These are phyloP conservation scores for Pythium grandisporangium DNA, from an alignment of 352 stramenopile species.

Conservation along the genomic window DNA sequence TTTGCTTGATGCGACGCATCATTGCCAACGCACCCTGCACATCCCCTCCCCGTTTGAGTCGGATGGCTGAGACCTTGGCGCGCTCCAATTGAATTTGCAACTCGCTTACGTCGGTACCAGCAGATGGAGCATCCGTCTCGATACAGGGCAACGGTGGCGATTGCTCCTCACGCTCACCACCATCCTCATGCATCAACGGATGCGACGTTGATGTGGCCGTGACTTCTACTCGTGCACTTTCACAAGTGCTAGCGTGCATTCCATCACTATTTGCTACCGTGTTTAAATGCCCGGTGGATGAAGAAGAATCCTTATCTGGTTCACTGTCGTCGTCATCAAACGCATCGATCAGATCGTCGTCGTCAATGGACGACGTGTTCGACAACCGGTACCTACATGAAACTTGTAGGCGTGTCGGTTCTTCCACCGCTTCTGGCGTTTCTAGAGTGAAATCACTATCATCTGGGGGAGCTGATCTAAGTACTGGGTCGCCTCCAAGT, in stretches of 20 bases:
- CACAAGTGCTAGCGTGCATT: no score
- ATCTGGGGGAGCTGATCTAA: neutral
- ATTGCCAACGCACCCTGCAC: slow-evolving; percentile 46
- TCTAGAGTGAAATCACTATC: no score
- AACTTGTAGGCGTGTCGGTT: neutral
- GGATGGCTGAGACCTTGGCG: slow-evolving; percentile 28
- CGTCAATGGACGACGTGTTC: slow-evolving; percentile 20
- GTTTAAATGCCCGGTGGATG: no score
- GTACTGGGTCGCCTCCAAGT: slow-evolving; percentile 18
- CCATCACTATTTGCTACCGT: no score
- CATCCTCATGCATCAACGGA: no score
- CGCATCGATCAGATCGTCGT: slow-evolving; percentile 56
- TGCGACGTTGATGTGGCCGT: no score
- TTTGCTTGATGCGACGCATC: slow-evolving; percentile 64
- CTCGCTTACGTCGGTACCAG: slow-evolving; percentile 12
- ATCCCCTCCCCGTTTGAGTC: slow-evolving; percentile 45
- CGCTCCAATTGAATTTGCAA: slow-evolving; percentile 33
- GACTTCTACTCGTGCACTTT: no score
- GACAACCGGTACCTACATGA: neutral
- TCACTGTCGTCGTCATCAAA: slow-evolving; percentile 54
- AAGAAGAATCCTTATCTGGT: no score
- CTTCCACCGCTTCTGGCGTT: neutral
- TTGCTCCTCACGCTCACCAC: no score
- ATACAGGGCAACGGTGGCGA: no score
- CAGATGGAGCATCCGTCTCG: no score